phyloP scores from a whole-genome alignment of 768 basidiomycete species.

The Cyathus striatus region DNA sequence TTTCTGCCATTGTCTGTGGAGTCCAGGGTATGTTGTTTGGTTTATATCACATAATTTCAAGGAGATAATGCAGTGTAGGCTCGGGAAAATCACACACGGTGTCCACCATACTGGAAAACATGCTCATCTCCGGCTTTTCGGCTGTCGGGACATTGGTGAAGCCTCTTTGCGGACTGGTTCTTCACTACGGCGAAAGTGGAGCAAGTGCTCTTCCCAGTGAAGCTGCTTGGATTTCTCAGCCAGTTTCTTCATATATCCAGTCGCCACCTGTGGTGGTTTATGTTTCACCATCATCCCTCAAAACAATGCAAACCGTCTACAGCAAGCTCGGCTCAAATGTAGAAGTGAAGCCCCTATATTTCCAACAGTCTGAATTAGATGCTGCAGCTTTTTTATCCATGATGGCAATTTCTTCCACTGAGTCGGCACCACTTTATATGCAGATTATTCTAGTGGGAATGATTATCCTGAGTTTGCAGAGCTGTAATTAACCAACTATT shows the following conservation, averaged over 20 bases:
- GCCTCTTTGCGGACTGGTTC: conserved; percentile 56
- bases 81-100: conserved; percentile 74
- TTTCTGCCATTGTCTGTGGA: conserved; percentile 72
- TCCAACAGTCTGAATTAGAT: conserved; percentile 59
- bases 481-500: neutral
- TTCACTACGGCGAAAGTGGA: conserved; percentile 71
- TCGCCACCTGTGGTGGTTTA: conserved; percentile 40
- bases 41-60: neutral
- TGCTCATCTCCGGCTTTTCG: conserved; percentile 52
- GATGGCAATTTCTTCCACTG: conserved; percentile 66
- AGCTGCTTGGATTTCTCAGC: conserved; percentile 53
- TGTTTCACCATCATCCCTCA: conserved; percentile 57
- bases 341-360: conserved; percentile 46
- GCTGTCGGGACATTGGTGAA: conserved; percentile 47
- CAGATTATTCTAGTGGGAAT: conserved; percentile 56
- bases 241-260: conserved; percentile 21
- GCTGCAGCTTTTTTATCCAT: conserved; percentile 65
- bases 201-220: conserved; percentile 53
- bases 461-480: neutral
- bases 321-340: conserved; percentile 43
- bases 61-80: no score
- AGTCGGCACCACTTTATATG: conserved; percentile 62
- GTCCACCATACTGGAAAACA: conserved; percentile 62
- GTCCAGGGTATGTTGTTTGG: conserved; percentile 42
- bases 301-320: conserved; percentile 57